These are phyloP conservation scores for Leccinum glutinopallens DNA, from an alignment of 1,284 basidiomycete species.

Conservation along the genomic window DNA sequence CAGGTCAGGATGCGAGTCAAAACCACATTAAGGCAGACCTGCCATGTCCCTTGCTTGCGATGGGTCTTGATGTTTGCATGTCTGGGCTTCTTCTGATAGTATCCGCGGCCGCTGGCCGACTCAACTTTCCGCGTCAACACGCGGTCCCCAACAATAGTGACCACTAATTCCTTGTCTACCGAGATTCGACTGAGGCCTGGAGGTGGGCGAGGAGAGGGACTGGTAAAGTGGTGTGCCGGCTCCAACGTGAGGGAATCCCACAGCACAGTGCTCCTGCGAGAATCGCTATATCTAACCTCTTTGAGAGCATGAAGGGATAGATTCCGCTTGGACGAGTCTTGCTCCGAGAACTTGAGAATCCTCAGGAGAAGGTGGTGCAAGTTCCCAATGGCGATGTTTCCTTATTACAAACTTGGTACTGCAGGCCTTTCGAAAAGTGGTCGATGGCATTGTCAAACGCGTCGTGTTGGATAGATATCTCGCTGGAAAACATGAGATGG, in stretches of 20 bases:
- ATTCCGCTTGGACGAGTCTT: constrained; percentile 53
- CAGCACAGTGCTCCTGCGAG: constrained; percentile 57
- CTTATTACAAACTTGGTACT: too few species aligned
- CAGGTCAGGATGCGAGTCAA: background rate
- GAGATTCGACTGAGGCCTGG: constrained; percentile 62
- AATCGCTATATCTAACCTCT: constrained; percentile 56
- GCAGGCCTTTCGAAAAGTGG: constrained; percentile 52
- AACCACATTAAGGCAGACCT: constrained; percentile 16
- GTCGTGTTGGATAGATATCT: constrained; percentile 77
- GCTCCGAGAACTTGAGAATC: too few species aligned
- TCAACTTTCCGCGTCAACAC: constrained; percentile 75
- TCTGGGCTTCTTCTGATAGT: constrained; percentile 21
- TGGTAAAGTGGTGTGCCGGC: constrained; percentile 54
- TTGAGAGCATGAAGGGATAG: constrained; percentile 91
- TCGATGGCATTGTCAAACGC: constrained; percentile 76
- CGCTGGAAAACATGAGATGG: constrained; percentile 49
- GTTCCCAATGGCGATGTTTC: too few species aligned
- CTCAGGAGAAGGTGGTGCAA: too few species aligned
- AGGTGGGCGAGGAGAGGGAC: constrained; percentile 43
- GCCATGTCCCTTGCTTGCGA: constrained; percentile 33
- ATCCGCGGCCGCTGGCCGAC: constrained; percentile 34
- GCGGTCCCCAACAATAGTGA: constrained; percentile 64
- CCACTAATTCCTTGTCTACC: constrained; percentile 61
- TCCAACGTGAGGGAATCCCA: constrained; percentile 71
- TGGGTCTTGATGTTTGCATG: constrained; percentile 24